Percentiles rank a stretch among this genome's conserved stretches.
Evolutionary conservation across 2,329 filamentous ascomycete genomes (phyloP).

Genomic region (Xylariaceae sp.): DNA sequence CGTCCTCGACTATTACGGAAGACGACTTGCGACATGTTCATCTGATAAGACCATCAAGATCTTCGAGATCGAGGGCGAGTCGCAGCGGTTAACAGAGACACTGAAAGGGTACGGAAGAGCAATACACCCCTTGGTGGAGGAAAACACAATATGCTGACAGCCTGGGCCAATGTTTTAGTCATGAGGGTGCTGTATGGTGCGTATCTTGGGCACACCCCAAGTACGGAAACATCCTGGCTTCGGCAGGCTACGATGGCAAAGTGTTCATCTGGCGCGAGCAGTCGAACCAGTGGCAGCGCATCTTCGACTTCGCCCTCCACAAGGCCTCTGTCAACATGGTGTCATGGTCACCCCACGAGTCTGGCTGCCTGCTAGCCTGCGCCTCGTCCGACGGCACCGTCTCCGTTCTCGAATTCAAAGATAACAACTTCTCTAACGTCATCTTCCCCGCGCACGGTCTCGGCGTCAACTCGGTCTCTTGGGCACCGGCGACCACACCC

Average conservation of each 20-base stretch:
- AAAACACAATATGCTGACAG: conserved; percentile 17
- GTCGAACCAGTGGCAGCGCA: conserved; percentile 68
- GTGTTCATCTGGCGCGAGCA: conserved; percentile 98
- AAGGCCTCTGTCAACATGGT: conserved; percentile 96
- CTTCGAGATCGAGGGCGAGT: conserved; percentile 93
- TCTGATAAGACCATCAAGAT: conserved; percentile 99
- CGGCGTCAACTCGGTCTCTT: conserved; percentile 92
- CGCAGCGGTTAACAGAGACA: conserved; percentile 84
- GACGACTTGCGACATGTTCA: conserved; percentile 91
- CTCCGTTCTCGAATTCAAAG: conserved; percentile 92
- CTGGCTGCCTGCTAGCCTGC: conserved; percentile 88
- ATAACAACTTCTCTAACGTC: conserved; percentile 85
- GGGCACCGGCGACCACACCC: conserved; percentile 81
- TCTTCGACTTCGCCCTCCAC: conserved; percentile 90
- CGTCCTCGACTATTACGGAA: conserved; percentile 96
- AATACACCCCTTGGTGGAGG: not conserved
- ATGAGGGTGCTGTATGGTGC: conserved; percentile 97
- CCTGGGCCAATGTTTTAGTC: conserved; percentile 45
- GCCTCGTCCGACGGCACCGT: conserved; percentile 92
- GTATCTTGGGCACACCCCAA: conserved; percentile 98
- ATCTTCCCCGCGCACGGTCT: conserved; percentile 89
- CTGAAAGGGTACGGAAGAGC: conserved; percentile 71
- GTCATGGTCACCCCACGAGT: conserved; percentile 95
- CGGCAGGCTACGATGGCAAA: conserved; percentile 93
- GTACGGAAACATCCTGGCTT: conserved; percentile 95